Conservation (phyloP, 2,329 filamentous ascomycete genomes). For the Exophiala aquamarina region DNA sequence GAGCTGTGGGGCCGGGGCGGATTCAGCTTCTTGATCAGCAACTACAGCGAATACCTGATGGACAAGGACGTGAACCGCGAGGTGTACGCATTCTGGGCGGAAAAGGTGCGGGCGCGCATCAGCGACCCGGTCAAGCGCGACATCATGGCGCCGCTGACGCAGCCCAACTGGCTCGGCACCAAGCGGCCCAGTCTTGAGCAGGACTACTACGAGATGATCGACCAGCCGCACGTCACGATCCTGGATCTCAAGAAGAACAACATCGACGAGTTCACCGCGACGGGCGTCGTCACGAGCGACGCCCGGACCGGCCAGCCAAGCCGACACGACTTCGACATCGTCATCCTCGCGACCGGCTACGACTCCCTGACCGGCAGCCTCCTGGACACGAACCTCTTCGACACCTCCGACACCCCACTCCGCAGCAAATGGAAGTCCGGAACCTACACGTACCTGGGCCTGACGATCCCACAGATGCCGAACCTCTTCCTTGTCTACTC, state of each 20-base stretch:
- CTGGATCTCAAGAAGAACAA: conserved; percentile 44
- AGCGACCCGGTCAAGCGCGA: conserved; percentile 51
- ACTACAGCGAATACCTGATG: conserved; percentile 54
- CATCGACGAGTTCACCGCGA: conserved; percentile 40
- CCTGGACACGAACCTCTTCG: conserved; percentile 38
- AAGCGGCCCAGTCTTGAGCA: conserved; percentile 53
- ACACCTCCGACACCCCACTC: conserved; percentile 35
- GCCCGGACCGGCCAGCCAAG: conserved; percentile 27
- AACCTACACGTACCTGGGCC: conserved; percentile 41
- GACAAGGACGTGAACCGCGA: conserved; percentile 50
- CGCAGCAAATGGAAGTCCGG: conserved; percentile 37
- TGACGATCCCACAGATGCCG: conserved; percentile 40
- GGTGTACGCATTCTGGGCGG: conserved; percentile 55
- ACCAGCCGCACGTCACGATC: conserved; percentile 47
- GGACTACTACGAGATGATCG: conserved; percentile 52
- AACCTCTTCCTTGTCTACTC: conserved; percentile 56
- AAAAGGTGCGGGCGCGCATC: conserved; percentile 53
- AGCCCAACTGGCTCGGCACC: conserved; percentile 55
- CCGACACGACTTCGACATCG: conserved; percentile 35
- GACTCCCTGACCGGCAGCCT: conserved; percentile 44
- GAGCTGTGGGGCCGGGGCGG: conserved; percentile 52
- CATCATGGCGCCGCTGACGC: conserved; percentile 53
- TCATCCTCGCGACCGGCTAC: conserved; percentile 46
- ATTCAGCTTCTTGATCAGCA: conserved; percentile 54
- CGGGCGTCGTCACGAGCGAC: conserved; percentile 39